Conservation (phyloP, 345 rosid species). For the Salix arbutifolia region DNA sequence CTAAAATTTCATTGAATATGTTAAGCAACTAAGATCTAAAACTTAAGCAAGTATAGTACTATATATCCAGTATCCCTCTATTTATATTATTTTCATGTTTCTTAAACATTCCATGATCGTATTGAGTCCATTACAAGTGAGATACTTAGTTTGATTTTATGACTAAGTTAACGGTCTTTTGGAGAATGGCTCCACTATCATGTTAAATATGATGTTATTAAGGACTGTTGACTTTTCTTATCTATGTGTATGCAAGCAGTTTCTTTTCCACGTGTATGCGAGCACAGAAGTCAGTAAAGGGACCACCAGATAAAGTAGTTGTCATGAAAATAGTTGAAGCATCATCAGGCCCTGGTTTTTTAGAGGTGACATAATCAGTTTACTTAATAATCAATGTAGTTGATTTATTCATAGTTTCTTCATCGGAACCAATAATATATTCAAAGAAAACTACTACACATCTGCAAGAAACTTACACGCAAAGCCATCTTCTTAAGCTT, state of each 20-base stretch:
- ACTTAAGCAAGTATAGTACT: neutral
- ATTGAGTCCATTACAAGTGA: too few species aligned
- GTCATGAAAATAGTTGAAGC: neutral
- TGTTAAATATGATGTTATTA: too few species aligned
- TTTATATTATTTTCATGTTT: neutral
- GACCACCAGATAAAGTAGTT: neutral
- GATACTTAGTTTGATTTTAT: too few species aligned
- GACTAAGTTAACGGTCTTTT: too few species aligned
- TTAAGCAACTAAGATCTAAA: neutral
- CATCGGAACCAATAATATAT: neutral
- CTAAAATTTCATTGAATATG: neutral
- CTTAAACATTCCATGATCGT: too few species aligned
- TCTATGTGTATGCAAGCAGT: neutral
- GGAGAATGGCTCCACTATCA: too few species aligned
- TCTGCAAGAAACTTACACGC: constrained; percentile 39
- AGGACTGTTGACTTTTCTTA: too few species aligned
- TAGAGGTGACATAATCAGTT: neutral
- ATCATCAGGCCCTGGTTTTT: neutral
- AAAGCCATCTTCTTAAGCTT: constrained; percentile 85
- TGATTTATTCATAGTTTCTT: neutral
- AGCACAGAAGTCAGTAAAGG: neutral
- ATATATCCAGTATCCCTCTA: neutral
- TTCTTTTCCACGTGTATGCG: too few species aligned
- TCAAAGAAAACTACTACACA: neutral
- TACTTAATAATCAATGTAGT: neutral